Conservation (phyloP, 192 early-diverging fungal species). For the Coemansia sp. region DNA sequence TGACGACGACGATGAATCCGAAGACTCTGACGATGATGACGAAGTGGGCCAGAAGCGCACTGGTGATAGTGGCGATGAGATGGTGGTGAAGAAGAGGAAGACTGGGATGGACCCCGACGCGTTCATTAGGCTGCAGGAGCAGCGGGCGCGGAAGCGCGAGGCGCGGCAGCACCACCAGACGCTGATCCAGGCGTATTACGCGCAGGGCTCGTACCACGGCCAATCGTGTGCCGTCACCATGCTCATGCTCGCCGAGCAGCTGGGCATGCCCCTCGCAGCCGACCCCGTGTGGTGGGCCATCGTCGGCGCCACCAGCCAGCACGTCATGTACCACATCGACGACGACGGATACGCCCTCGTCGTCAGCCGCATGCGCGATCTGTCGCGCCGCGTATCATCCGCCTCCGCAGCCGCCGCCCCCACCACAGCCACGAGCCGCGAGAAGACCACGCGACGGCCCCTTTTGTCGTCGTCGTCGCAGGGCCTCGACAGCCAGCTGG, state of each 20-base stretch:
- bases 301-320: constrained; percentile 78
- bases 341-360: constrained; percentile 64
- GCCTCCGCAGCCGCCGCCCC: background rate
- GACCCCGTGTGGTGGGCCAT: constrained; percentile 89
- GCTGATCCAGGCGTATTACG: constrained; percentile 76
- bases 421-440: background rate
- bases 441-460: background rate
- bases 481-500: constrained; percentile 32
- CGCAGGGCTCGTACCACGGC: constrained; percentile 75
- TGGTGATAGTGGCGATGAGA: background rate
- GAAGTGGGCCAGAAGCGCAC: background rate
- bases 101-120: constrained; percentile 49
- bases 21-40: constrained; percentile 7
- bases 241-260: constrained; percentile 72
- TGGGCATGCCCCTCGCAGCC: constrained; percentile 63
- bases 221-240: constrained; percentile 70
- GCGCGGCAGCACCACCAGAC: constrained; percentile 37
- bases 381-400: constrained; percentile 62
- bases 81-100: constrained; percentile 2
- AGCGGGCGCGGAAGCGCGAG: constrained; percentile 29
- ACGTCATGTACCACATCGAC: constrained; percentile 70
- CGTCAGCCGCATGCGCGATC: constrained; percentile 66
- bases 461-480: constrained; percentile 18
- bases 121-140: constrained; percentile 48
- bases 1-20: constrained; percentile 8